phyloP scores from a whole-genome alignment of 164 flowering plant species.

The Chimonanthus salicifolius region DNA sequence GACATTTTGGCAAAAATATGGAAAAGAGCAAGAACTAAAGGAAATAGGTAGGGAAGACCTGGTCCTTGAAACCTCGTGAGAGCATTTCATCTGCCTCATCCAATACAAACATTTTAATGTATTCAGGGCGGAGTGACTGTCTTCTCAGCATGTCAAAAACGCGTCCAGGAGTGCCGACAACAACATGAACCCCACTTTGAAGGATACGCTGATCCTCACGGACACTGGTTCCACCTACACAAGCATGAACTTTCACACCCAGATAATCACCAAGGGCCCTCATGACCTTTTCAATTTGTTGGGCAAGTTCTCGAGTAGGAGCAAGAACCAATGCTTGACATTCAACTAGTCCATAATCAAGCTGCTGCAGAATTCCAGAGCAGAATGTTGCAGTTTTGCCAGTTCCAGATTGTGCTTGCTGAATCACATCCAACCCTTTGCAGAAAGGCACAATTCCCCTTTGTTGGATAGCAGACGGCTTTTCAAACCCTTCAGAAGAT shows the following conservation, averaged over 20 bases:
- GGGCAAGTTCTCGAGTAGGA: conserved; percentile 82
- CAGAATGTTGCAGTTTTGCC: conserved; percentile 91
- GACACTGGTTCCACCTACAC: conserved; percentile 94
- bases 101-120: conserved; percentile 75
- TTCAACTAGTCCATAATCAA: conserved; percentile 56
- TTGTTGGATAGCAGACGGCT: conserved; percentile 89
- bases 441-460: conserved; percentile 86
- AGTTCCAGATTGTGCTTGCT: conserved; percentile 90
- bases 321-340: conserved; percentile 87
- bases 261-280: conserved; percentile 86
- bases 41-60: conserved; percentile 31
- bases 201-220: conserved; percentile 84
- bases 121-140: conserved; percentile 68
- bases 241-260: conserved; percentile 86
- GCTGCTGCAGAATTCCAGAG: conserved; percentile 78
- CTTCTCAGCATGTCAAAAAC: conserved; percentile 79
- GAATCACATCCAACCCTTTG: conserved; percentile 83
- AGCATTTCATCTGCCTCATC: conserved; percentile 97
- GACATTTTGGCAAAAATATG: too few species aligned
- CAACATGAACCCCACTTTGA: conserved; percentile 74
- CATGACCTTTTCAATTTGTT: conserved; percentile 91
- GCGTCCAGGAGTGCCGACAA: conserved; percentile 88
- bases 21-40: neutral
- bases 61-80: conserved; percentile 85
- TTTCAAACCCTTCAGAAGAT: conserved; percentile 61